Conservation (phyloP, 2,329 filamentous ascomycete species). For the Curvularia eragrostidis region DNA sequence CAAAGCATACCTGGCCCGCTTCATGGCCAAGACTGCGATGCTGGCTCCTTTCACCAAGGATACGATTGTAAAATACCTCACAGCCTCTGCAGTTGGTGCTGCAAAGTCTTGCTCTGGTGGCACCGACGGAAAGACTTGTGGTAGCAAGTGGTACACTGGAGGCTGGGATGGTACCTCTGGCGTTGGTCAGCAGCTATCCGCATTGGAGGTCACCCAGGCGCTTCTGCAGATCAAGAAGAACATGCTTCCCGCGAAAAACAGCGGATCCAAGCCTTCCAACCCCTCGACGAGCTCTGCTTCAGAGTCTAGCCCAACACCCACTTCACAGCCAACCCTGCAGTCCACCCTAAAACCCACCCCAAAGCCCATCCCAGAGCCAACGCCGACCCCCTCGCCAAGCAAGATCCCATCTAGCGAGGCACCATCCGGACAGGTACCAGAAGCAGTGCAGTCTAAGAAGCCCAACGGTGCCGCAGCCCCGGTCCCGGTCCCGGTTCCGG, state of each 20-base stretch:
- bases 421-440: conserved; percentile 1
- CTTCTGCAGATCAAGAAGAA: conserved; percentile 48
- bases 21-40: conserved; percentile 58
- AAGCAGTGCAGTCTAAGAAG: conserved; percentile 12
- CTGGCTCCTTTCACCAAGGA: conserved; percentile 53
- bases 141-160: conserved; percentile 55
- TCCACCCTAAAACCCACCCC: neutral
- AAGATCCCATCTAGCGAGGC: conserved; percentile 12
- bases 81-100: conserved; percentile 52
- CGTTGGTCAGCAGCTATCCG: conserved; percentile 55
- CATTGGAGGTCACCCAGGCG: conserved; percentile 55
- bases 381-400: conserved; percentile 5
- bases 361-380: neutral
- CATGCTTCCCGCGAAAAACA: conserved; percentile 38
- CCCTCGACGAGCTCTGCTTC: conserved; percentile 23
- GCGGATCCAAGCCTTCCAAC: conserved; percentile 29
- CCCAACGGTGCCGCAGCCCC: conserved; percentile 13
- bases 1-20: conserved; percentile 77
- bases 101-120: conserved; percentile 54
- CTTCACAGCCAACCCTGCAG: neutral
- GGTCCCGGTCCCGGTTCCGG: neutral
- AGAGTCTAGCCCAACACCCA: conserved; percentile 26
- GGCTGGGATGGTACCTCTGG: conserved; percentile 52
- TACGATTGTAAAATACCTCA: conserved; percentile 49
- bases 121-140: conserved; percentile 51